Base-by-base conservation (phyloP, 2,329 filamentous ascomycete genomes). In the Eurotiales sp. region DNA sequence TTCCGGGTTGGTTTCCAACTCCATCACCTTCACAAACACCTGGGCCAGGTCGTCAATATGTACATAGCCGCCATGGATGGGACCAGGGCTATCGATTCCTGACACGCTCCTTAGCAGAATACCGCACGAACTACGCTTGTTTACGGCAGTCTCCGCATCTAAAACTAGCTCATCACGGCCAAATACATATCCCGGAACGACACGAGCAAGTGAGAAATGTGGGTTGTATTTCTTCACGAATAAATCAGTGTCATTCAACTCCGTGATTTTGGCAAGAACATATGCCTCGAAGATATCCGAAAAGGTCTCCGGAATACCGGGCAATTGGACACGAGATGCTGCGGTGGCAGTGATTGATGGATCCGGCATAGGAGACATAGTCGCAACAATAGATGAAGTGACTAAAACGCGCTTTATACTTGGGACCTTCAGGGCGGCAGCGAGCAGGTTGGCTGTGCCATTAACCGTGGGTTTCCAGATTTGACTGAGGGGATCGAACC, bases 21-120 rank as follows among this genome's bases (percentile, higher is more conserved):
- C 51, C 11, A 70, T 56, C 1, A 62, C 57, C 30, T 56, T 53
- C 15, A 70, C 58, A 40, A 70, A 67, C 15, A 62, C 51, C 5
- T 57, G 55, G 7, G 64, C 66, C 3, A 64, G 56, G 47, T 70
- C 66, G 27, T 69, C 62, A 8, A 65, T 37, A 43, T 67, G 61
- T 14, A 56, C 50, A 12, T 46, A 46, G 3, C 48, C 48, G 2
- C 54, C 57, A 10, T 52, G 8, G 2, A 56, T 44, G 8, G 55
- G 49, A 37, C 6, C 12, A 39, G 8, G 19, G 3, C 65, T 45
- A 22, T 57, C 45, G 17, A 60, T 21, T 3, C 42, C 50, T 1
- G 21, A 14, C 12, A 42, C n/a, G 8, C 12, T 27, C n/a, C 4
- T 17, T 25, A 42, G 40, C 8, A 42, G 40, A 12, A 42, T 25